A percentile compares a stretch with the other conserved stretches of the same genome.
Evolutionary conservation across 495 filamentous ascomycete species (phyloP).

Genomic region (Penicillium soppii): DNA sequence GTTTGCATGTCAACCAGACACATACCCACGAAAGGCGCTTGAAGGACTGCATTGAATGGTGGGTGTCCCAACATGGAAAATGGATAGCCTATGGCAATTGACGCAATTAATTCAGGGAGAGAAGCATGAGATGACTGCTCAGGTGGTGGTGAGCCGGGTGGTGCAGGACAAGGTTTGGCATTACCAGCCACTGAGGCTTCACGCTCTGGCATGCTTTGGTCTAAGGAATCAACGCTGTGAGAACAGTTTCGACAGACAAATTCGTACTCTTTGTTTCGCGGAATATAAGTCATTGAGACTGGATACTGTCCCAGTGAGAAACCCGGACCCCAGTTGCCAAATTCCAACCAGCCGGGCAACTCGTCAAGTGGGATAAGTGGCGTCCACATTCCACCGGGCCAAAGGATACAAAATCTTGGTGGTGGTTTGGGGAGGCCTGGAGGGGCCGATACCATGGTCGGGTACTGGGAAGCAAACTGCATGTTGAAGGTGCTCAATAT

Average conservation of each 20-base stretch:
- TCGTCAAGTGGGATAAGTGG: constrained; percentile 41
- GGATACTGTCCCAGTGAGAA: constrained; percentile 22
- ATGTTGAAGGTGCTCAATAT: constrained; percentile 5
- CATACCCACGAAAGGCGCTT: constrained; percentile 22
- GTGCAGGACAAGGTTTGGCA: constrained; percentile 8
- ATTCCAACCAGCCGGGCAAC: constrained; percentile 36
- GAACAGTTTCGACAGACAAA: constrained; percentile 38
- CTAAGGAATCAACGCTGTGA: constrained; percentile 24
- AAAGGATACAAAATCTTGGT: constrained; percentile 36
- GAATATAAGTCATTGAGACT: constrained; percentile 20
- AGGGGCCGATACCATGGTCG: background rate
- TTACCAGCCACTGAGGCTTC: constrained; percentile 4
- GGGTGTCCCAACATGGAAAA: constrained; percentile 10
- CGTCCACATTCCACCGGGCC: constrained; percentile 24
- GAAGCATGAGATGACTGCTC: background rate
- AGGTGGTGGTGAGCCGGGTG: background rate
- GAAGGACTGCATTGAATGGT: constrained; percentile 13
- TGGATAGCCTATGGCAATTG: background rate
- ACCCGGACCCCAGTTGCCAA: constrained; percentile 24
- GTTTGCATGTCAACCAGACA: constrained; percentile 13
- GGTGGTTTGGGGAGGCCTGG: constrained; percentile 19
- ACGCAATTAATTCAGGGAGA: background rate
- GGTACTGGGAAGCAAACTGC: constrained; percentile 3
- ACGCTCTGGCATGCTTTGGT: constrained; percentile 31
- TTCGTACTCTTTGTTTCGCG: constrained; percentile 39